These are phyloP conservation scores for Colletotrichum caudatum DNA, from an alignment of 2,329 filamentous ascomycete species.

Conservation along the genomic window DNA sequence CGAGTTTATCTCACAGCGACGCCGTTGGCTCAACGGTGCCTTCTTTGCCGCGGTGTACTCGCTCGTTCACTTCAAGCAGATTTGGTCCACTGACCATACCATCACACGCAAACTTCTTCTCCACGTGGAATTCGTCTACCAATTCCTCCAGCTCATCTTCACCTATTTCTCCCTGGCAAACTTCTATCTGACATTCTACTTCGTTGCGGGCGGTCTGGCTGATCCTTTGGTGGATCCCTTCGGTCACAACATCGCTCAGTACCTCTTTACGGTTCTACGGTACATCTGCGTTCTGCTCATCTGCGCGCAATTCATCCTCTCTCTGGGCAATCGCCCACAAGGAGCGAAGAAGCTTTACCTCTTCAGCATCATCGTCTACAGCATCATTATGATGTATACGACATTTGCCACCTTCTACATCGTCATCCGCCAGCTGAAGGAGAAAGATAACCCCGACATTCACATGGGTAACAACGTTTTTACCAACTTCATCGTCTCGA, in stretches of 20 bases:
- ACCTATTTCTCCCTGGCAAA: slow-evolving; percentile 99
- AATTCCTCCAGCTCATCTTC: slow-evolving; percentile 91
- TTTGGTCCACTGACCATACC: slow-evolving; percentile 94
- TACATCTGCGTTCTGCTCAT: slow-evolving; percentile 91
- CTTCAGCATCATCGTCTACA: slow-evolving; percentile 88
- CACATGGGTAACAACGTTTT: slow-evolving; percentile 87
- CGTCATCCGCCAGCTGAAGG: slow-evolving; percentile 81
- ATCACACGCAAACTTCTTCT: slow-evolving; percentile 89
- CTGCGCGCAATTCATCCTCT: slow-evolving; percentile 94
- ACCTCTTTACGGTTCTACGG: slow-evolving; percentile 87
- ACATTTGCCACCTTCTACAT: slow-evolving; percentile 91
- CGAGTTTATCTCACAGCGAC: slow-evolving; percentile 96
- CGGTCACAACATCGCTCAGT: slow-evolving; percentile 83
- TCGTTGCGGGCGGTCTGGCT: slow-evolving; percentile 90
- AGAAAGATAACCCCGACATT: slow-evolving; percentile 55
- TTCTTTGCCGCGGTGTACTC: slow-evolving; percentile 99
- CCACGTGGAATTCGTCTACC: slow-evolving; percentile 95
- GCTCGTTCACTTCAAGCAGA: slow-evolving; percentile 91
- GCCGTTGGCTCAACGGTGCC: slow-evolving; percentile 97
- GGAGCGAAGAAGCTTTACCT: slow-evolving; percentile 93
- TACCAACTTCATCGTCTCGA: slow-evolving; percentile 92
- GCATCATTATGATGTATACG: slow-evolving; percentile 95
- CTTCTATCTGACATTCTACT: slow-evolving; percentile 99
- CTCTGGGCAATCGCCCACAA: slow-evolving; percentile 95
- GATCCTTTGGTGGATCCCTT: slow-evolving; percentile 89